phyloP scores from a whole-genome alignment of 139 green algal genomes.

The Astrephomene gubernaculifera region DNA sequence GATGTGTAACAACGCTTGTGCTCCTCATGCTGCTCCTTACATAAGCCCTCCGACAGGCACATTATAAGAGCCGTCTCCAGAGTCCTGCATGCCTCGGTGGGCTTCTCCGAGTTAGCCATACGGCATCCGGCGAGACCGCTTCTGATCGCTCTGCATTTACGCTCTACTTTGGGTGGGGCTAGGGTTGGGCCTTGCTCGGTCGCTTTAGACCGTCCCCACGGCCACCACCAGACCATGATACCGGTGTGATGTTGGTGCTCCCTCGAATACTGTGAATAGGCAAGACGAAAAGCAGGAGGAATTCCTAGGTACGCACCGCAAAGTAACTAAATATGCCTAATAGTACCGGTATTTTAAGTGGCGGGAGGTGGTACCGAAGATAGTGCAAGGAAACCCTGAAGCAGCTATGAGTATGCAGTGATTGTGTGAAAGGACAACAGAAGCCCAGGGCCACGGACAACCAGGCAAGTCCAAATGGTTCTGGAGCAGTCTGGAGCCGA shows the following conservation, averaged over 20 bases:
- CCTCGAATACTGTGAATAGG: no score
- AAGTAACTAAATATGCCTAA: no score
- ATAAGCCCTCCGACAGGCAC: conserved; percentile 32
- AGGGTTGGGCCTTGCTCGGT: background rate
- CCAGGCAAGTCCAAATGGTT: no score
- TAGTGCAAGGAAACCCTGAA: no score
- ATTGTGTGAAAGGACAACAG: no score
- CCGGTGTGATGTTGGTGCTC: background rate
- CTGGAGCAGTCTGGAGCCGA: no score
- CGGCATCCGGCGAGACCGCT: conserved; percentile 1
- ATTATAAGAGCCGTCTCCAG: conserved; percentile 31
- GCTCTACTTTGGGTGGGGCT: background rate
- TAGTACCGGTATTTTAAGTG: no score
- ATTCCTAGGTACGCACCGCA: no score
- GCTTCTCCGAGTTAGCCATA: background rate
- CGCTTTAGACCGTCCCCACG: background rate
- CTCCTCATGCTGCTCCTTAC: conserved; percentile 21
- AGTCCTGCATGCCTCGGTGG: conserved; percentile 21
- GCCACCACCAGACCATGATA: conserved; percentile 30
- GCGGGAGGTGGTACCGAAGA: no score
- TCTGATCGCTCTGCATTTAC: conserved; percentile 1
- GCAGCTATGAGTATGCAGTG: no score
- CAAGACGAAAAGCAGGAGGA: no score
- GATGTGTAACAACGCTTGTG: conserved; percentile 38
- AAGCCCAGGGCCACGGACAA: no score